Base-by-base conservation (phyloP, 2,329 filamentous ascomycete species). In the Daldinia sp. region DNA sequence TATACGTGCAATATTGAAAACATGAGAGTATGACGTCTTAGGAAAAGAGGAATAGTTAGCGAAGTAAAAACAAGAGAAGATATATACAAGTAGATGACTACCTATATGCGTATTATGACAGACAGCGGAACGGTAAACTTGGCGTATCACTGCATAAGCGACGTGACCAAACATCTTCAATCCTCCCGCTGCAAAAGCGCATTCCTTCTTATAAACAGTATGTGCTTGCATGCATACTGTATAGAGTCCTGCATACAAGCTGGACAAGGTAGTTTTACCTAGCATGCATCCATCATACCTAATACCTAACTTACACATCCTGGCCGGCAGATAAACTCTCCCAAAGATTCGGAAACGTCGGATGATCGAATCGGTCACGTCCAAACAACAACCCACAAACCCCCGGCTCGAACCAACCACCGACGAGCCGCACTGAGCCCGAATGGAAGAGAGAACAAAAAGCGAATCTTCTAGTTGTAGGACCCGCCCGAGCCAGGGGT, bases 291-390 rank as follows among this genome's bases (percentile, higher is more conserved):
- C 33, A 23, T 23, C 20, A 23, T 23, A 23, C 20, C 20, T 23
- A 23, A 23, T 23, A 23, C 20, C 20, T 23, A 23, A 23, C 20
- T 2, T 23, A 23, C 15, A 41, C 15, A 53, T 46, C 59, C 44
- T 54, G 46, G 46, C 12, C 54, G 58, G 62, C 62, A 69, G 42
- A 55, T 48, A 35, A 23, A 23, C 20, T 56, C 18, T 30, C 15
- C 66, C 33, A 56, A 42, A 55, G 39, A 30, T 26, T 66, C 67
- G 67, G 67, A 69, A 41, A 66, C 18, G 18, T 69, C 63, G 67
- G 67, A 60, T 50, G 42, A 48, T 57, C 23, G 41, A 3, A 44
- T 28, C 48, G 18, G 48, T 61, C 44, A 62, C 61, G 28, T 42
- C 57, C 20, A 23, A 23, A 23, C 20, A 23, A 23, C 20, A 23